phyloP scores from a whole-genome alignment of 2,329 filamentous ascomycete genomes.

The Aspergillus pseudoglaucus region DNA sequence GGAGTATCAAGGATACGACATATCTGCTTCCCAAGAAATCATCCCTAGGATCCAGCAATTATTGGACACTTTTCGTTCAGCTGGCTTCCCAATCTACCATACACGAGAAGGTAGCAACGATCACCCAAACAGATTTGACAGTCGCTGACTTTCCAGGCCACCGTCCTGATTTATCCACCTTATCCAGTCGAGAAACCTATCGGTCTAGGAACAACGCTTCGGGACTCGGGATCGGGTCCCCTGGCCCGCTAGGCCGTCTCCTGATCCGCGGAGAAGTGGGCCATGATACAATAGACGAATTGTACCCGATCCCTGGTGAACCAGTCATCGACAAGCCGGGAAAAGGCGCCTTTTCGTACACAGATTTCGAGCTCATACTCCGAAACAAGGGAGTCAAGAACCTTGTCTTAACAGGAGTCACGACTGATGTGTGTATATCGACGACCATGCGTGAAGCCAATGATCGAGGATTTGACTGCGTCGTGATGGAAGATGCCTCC shows the following conservation, averaged over 20 bases:
- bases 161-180: conserved; percentile 50
- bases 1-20: conserved; percentile 41
- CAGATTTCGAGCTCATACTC: conserved; percentile 48
- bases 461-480: conserved; percentile 50
- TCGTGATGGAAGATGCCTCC: conserved; percentile 46
- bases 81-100: conserved; percentile 39
- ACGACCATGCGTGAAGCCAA: conserved; percentile 52
- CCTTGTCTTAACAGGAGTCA: conserved; percentile 49
- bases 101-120: conserved; percentile 37
- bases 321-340: conserved; percentile 52
- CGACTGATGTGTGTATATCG: conserved; percentile 51
- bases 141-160: conserved; percentile 29
- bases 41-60: conserved; percentile 37
- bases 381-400: conserved; percentile 48
- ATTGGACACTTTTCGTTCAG: conserved; percentile 32
- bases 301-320: conserved; percentile 44
- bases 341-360: conserved; percentile 48
- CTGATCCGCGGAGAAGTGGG: conserved; percentile 53
- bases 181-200: conserved; percentile 49
- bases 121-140: neutral
- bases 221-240: conserved; percentile 46
- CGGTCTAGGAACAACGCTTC: conserved; percentile 48
- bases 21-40: conserved; percentile 32
- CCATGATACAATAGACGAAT: conserved; percentile 51
- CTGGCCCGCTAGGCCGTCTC: conserved; percentile 52